Evolutionary conservation across 345 rosid species (phyloP).

Genomic region (Eucalyptus pumila): DNA sequence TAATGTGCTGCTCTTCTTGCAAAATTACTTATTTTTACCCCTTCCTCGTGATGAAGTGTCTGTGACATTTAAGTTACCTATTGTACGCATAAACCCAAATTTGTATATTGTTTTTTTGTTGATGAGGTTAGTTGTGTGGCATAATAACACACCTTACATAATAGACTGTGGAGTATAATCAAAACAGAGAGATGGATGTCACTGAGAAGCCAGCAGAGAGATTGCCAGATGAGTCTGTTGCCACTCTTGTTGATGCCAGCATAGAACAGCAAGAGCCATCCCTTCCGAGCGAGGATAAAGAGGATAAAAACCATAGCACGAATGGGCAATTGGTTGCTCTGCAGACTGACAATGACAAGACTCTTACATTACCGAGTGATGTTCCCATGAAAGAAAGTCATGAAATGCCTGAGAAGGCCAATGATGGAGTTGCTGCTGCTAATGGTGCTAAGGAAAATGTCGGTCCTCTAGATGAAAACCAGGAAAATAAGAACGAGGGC

Average conservation of each 20-base stretch:
- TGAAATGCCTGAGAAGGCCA: neutral
- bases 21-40: neutral
- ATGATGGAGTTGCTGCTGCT: neutral
- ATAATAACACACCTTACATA: neutral
- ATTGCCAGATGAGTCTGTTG: conserved; percentile 7
- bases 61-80: neutral
- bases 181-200: conserved; percentile 24
- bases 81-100: neutral
- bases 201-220: conserved; percentile 27
- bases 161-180: neutral
- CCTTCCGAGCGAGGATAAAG: neutral
- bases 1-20: neutral
- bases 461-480: neutral
- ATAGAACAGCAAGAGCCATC: conserved; percentile 8
- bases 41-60: neutral
- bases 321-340: conserved; percentile 2
- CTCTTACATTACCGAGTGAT: conserved; percentile 28
- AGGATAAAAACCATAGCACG: conserved; percentile 4
- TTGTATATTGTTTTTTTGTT: neutral
- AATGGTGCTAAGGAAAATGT: neutral
- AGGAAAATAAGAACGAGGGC: conserved; percentile 2
- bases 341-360: conserved; percentile 5
- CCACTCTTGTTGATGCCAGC: conserved; percentile 9
- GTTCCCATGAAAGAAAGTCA: conserved; percentile 16
- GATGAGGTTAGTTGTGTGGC: neutral